Percentiles rank a stretch among this genome's conserved stretches.
These are phyloP conservation scores for Xylaria sp. DNA, from an alignment of 2,329 filamentous ascomycete species.

Conservation along the genomic window DNA sequence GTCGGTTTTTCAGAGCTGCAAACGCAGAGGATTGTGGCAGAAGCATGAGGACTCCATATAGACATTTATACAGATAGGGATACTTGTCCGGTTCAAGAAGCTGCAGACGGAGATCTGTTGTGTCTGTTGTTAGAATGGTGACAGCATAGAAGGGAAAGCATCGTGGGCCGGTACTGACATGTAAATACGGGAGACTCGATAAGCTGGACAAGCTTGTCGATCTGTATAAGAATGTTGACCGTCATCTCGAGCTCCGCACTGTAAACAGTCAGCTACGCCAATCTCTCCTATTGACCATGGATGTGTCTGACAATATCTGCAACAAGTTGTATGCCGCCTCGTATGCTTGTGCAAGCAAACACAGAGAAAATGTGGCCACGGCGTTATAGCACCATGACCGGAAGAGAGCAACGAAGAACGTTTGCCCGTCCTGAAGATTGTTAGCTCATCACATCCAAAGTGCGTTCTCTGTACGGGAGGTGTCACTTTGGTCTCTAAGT, in stretches of 20 bases:
- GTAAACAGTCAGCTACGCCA: conserved; percentile 19
- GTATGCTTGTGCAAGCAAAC: conserved; percentile 91
- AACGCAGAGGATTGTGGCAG: conserved; percentile 97
- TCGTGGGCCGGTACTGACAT: conserved; percentile 53
- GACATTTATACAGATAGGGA: conserved; percentile 92
- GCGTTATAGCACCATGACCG: conserved; percentile 98
- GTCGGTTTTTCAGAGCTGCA: conserved; percentile 88
- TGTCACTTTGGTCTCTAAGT: conserved; percentile 76
- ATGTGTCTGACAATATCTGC: conserved; percentile 73
- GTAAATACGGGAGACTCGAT: conserved; percentile 97
- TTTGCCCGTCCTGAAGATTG: conserved; percentile 72
- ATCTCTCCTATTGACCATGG: background rate
- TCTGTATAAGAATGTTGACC: conserved; percentile 96
- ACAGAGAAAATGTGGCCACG: conserved; percentile 94
- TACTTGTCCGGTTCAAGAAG: conserved; percentile 92
- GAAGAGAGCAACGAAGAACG: conserved; percentile 90
- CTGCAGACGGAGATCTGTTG: conserved; percentile 80
- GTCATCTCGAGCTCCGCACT: conserved; percentile 98
- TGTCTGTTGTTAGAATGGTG: conserved; percentile 2
- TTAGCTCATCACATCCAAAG: conserved; percentile 7
- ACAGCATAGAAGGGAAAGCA: background rate
- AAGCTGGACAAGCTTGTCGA: conserved; percentile 95
- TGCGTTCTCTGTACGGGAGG: background rate
- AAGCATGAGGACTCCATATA: conserved; percentile 95
- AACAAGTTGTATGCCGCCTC: conserved; percentile 95